Base-by-base conservation (phyloP, 1,284 basidiomycete genomes). In the Tylopilus orsonianus region DNA sequence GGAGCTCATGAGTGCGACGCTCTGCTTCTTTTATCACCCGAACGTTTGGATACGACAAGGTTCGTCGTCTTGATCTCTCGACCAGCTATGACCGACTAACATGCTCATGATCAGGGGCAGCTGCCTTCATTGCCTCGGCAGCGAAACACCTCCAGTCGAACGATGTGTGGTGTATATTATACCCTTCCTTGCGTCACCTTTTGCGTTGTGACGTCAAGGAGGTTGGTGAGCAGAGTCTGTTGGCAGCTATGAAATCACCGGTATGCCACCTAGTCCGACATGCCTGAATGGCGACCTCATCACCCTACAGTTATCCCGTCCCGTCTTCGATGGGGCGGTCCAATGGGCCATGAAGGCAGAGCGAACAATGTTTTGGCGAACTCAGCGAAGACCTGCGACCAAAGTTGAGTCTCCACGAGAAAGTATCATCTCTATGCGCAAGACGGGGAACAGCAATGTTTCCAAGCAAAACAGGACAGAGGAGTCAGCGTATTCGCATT, bases 131-230 rank as follows among this genome's bases (percentile, higher is more conserved):
- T 39, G 19, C 40, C 29, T 41, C 40, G 19, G 40, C 27, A 7
- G 86, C 90, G 2, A 83, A 85, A 39, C 83, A 87, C 52, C 77
- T 96, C 8, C 86, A 89, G 0, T 67, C 75, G 2, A 91, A 90
- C 36, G 97, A 99, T 61, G 84, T 92, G 9, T 99, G 97, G 97
- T 96, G 94, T 60, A 92, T 97, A 36, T 68, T 98, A 3, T 99
- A 99, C 60, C 95, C 96, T 0, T 89, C 88, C 0, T 68, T 99
- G 32, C 81, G 92, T 32, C 87, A 93, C 52, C 83, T 95, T 48
- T 73, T 99, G 35, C 86, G 86, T 38, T 90, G 86, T 1, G 97
- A 99, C 59, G 74, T 98, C n/a, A 78, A 76, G 7, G 75, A 79
- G 1, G 80, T 98, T 35, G 81, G 88, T 41, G 90, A 91, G 54